These are phyloP conservation scores for Sisymbrium altissimum DNA, from an alignment of 345 rosid species.

Conservation along the genomic window DNA sequence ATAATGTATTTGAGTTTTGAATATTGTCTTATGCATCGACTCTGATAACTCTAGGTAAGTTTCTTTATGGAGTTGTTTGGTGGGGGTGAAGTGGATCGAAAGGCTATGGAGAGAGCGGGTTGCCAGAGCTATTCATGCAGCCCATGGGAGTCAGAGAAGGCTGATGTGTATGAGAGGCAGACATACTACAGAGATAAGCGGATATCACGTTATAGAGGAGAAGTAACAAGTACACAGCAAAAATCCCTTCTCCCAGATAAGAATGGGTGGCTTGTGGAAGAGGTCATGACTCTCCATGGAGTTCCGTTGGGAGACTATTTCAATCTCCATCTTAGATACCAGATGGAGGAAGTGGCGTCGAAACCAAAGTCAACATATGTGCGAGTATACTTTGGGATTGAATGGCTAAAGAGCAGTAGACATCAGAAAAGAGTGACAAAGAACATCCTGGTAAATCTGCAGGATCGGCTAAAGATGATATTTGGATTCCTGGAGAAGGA, in stretches of 20 bases:
- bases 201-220: constrained; percentile 82
- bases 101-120: constrained; percentile 86
- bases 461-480: constrained; percentile 66
- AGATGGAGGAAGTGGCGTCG: constrained; percentile 62
- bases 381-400: constrained; percentile 66
- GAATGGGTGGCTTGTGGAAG: constrained; percentile 84
- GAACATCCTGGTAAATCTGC: constrained; percentile 58
- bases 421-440: constrained; percentile 78
- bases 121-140: constrained; percentile 77
- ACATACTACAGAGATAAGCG: constrained; percentile 72
- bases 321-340: constrained; percentile 79
- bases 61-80: constrained; percentile 71
- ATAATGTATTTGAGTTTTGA: neutral
- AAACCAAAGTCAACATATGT: constrained; percentile 57
- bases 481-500: constrained; percentile 72
- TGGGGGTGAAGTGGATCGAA: constrained; percentile 81
- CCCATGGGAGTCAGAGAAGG: constrained; percentile 90
- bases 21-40: neutral
- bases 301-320: constrained; percentile 90
- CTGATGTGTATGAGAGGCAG: constrained; percentile 77
- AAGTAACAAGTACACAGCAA: constrained; percentile 93
- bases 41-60: constrained; percentile 45
- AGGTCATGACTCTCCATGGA: constrained; percentile 91
- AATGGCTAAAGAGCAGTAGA: constrained; percentile 86
- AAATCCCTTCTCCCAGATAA: constrained; percentile 55